Conservation (phyloP, 1,139 yeast species). For the Pichia sp. region DNA sequence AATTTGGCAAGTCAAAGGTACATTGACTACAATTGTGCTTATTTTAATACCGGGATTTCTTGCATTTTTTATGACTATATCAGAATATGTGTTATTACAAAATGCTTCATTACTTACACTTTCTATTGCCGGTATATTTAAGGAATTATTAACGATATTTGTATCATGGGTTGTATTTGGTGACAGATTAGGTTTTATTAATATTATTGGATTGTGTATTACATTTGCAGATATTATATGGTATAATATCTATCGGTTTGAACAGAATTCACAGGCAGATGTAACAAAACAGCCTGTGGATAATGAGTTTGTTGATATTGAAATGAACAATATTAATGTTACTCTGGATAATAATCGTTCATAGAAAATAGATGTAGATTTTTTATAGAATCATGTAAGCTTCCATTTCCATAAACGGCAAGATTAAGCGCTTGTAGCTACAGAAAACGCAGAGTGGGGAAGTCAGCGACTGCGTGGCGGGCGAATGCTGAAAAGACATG, state of each 20-base stretch:
- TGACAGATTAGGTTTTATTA: conserved; percentile 61
- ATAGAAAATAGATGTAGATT: too few species aligned
- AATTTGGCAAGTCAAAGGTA: conserved; percentile 60
- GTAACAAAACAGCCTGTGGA: conserved; percentile 11
- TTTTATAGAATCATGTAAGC: too few species aligned
- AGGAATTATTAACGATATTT: conserved; percentile 77
- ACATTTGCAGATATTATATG: conserved; percentile 73
- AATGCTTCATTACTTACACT: conserved; percentile 82
- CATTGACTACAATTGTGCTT: conserved; percentile 47
- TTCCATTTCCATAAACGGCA: too few species aligned
- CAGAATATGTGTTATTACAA: conserved; percentile 79
- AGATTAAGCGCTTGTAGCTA: too few species aligned
- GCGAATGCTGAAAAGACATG: too few species aligned
- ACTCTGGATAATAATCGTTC: not conserved
- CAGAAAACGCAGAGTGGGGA: too few species aligned
- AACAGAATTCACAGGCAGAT: conserved; percentile 25
- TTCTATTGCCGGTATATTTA: conserved; percentile 87
- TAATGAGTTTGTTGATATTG: conserved; percentile 20
- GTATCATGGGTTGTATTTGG: conserved; percentile 68
- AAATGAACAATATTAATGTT: conserved; percentile 12
- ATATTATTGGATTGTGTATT: conserved; percentile 68
- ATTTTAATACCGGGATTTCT: conserved; percentile 75
- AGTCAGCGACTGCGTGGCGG: too few species aligned
- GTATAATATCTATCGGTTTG: conserved; percentile 65
- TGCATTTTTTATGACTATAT: conserved; percentile 85